These are phyloP conservation scores for Zangia roseola DNA, from an alignment of 768 basidiomycete species.

Conservation along the genomic window DNA sequence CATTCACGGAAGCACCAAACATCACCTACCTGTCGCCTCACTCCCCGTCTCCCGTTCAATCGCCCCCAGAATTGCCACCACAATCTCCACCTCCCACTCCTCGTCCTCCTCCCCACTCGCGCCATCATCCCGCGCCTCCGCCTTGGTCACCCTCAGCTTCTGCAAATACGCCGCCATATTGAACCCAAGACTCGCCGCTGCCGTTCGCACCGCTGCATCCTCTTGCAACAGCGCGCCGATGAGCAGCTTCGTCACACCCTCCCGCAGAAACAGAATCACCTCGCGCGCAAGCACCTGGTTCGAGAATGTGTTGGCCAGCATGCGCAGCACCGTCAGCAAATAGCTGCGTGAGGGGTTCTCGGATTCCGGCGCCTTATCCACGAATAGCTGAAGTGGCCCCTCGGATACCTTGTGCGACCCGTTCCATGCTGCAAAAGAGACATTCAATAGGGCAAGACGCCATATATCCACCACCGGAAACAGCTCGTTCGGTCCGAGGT, in stretches of 20 bases:
- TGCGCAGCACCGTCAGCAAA: constrained; percentile 61
- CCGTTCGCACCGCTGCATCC: constrained; percentile 67
- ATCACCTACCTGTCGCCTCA: constrained; percentile 75
- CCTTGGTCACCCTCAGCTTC: constrained; percentile 49
- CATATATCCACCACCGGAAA: constrained; percentile 86
- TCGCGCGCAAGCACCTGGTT: constrained; percentile 37
- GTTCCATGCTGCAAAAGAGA: constrained; percentile 51
- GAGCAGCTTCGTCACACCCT: constrained; percentile 49
- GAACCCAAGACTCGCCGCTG: constrained; percentile 82
- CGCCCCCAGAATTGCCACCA: constrained; percentile 81
- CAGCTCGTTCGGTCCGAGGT: constrained; percentile 52
- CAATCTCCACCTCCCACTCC: constrained; percentile 85
- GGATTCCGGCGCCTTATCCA: constrained; percentile 43
- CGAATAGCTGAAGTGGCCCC: constrained; percentile 45
- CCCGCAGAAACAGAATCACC: constrained; percentile 37
- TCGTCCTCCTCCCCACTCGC: constrained; percentile 53
- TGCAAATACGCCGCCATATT: constrained; percentile 71
- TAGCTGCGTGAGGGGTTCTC: constrained; percentile 47
- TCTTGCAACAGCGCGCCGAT: constrained; percentile 67
- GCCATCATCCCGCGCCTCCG: constrained; percentile 30
- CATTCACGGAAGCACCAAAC: not conserved
- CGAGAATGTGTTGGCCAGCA: constrained; percentile 68
- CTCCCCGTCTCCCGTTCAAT: constrained; percentile 65
- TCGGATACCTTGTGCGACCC: constrained; percentile 30
- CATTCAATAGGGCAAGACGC: constrained; percentile 73